phyloP scores from a whole-genome alignment of 2,329 filamentous ascomycete genomes.

The Xenoacremonium recifei region DNA sequence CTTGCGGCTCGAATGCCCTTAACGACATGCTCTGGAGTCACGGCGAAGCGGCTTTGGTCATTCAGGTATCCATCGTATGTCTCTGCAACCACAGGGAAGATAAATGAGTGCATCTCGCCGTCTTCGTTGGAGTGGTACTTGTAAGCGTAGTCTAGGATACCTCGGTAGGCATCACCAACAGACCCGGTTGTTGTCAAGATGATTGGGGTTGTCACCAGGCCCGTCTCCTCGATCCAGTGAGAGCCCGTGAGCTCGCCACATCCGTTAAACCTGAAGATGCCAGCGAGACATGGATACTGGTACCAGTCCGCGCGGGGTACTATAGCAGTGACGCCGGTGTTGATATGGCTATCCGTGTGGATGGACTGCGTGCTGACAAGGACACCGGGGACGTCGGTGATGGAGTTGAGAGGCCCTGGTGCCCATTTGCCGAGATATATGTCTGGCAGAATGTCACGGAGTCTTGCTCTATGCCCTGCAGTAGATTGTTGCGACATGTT shows the following conservation, averaged over 20 bases:
- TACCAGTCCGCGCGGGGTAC: conserved; percentile 45
- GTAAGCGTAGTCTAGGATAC: conserved; percentile 56
- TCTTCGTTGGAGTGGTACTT: conserved; percentile 41
- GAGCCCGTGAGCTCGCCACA: conserved; percentile 61
- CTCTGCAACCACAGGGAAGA: conserved; percentile 59
- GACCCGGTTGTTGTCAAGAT: conserved; percentile 58
- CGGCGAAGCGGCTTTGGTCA: conserved; percentile 53
- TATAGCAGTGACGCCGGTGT: conserved; percentile 51
- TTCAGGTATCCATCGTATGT: conserved; percentile 64
- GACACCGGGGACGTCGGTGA: conserved; percentile 51
- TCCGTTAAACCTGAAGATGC: conserved; percentile 63
- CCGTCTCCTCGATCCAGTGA: conserved; percentile 62
- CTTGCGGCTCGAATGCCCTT: conserved; percentile 51
- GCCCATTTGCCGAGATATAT: conserved; percentile 43
- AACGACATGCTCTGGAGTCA: conserved; percentile 53
- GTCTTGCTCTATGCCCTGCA: conserved; percentile 1
- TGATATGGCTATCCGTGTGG: conserved; percentile 34
- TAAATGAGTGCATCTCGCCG: conserved; percentile 48
- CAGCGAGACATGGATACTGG: conserved; percentile 43
- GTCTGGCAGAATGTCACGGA: conserved; percentile 35
- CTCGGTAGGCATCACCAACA: conserved; percentile 58
- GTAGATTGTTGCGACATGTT: conserved; percentile 1
- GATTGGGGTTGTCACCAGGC: conserved; percentile 57
- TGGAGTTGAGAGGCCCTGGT: conserved; percentile 45
- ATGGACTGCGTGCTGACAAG: conserved; percentile 46